A percentile compares a stretch with the other conserved stretches of the same genome.
phyloP scores from a whole-genome alignment of 2,329 filamentous ascomycete species.

The Pseudogymnoascus sp. region DNA sequence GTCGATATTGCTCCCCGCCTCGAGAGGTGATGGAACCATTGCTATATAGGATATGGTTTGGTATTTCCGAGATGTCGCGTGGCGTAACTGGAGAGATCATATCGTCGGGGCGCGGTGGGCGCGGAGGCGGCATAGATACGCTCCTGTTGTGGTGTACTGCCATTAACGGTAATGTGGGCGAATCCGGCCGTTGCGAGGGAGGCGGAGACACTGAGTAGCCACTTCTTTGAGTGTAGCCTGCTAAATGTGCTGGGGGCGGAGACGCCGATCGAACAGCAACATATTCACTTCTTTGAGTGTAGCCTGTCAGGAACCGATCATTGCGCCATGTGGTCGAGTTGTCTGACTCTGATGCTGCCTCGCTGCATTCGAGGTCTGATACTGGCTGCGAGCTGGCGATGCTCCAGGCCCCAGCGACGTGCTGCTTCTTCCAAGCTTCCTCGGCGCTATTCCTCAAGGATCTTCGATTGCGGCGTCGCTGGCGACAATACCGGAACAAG shows the following conservation, averaged over 20 bases:
- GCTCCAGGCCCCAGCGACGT: neutral
- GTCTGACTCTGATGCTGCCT: neutral
- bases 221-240: too few species aligned
- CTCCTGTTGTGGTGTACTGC: neutral
- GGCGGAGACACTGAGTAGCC: neutral
- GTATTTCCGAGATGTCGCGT: neutral
- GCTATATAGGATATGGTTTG: neutral
- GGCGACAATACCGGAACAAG: neutral
- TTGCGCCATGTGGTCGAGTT: neutral
- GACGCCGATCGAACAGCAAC: neutral
- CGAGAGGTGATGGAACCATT: neutral
- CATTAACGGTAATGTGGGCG: neutral
- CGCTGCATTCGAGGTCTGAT: neutral
- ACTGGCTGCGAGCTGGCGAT: neutral
- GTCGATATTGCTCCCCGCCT: neutral
- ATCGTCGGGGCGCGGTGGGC: neutral
- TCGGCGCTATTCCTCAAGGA: neutral
- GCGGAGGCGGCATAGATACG: slow-evolving; percentile 2
- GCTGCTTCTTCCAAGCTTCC: slow-evolving; percentile 3
- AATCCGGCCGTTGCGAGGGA: neutral
- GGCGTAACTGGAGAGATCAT: slow-evolving; percentile 6
- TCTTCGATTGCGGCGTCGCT: neutral
- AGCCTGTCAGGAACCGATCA: neutral
- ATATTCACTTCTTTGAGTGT: neutral
- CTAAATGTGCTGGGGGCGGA: neutral